These are phyloP conservation scores for Tritrichomonas musculus DNA, from an alignment of 208 protist genomes.

Conservation along the genomic window DNA sequence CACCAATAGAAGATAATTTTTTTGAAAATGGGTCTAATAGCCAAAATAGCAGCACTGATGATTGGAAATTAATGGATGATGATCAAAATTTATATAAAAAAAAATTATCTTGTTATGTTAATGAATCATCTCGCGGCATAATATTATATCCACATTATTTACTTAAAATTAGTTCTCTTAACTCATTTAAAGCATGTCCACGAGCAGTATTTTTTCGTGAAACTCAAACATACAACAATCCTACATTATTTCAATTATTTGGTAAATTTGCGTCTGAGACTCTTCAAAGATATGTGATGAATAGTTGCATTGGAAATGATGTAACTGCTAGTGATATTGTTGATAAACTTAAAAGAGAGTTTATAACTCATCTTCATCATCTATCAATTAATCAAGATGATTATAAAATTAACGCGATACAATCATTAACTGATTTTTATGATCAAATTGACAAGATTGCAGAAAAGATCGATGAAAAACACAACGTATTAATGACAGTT, in stretches of 20 bases:
- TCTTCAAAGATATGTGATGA: background rate
- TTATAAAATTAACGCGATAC: background rate
- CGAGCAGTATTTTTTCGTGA: background rate
- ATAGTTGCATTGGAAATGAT: background rate
- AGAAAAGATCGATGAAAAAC: background rate
- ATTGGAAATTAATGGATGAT: background rate
- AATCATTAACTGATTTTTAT: background rate
- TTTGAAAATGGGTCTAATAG: too few relatives aligned
- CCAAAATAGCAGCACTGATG: too few relatives aligned
- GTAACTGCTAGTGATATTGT: background rate
- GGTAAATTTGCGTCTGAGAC: background rate
- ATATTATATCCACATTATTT: background rate
- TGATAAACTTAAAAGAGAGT: background rate
- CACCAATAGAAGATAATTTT: too few relatives aligned
- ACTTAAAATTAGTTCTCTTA: background rate
- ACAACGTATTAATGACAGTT: background rate
- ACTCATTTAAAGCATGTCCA: background rate
- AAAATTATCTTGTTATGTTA: background rate
- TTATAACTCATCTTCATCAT: background rate
- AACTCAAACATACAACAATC: background rate
- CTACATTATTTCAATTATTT: background rate
- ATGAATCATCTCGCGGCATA: background rate
- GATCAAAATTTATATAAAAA: background rate
- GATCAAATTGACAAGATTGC: background rate
- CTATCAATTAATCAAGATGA: background rate